These are phyloP conservation scores for Tubosaeta sp. DNA, from an alignment of 768 basidiomycete genomes.

Conservation along the genomic window DNA sequence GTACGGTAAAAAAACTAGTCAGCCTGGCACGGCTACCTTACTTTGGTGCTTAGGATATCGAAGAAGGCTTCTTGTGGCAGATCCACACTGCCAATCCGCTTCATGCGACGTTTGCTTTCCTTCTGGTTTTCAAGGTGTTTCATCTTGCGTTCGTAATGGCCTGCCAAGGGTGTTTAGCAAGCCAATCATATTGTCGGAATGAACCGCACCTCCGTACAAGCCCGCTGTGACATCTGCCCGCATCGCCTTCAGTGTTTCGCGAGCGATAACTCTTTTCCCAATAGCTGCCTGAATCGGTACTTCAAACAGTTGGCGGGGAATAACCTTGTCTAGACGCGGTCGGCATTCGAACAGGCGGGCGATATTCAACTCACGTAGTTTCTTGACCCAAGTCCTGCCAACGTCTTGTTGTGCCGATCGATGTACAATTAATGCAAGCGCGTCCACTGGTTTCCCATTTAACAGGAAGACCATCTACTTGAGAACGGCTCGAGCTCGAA, in stretches of 20 bases:
- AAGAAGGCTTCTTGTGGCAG: conserved; percentile 97
- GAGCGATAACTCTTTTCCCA: conserved; percentile 81
- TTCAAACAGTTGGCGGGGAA: conserved; percentile 90
- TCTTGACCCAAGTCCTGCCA: conserved; percentile 84
- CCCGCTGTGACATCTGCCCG: conserved; percentile 93
- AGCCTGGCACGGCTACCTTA: conserved; percentile 12
- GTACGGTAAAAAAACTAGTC: not conserved
- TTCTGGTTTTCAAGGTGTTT: conserved; percentile 88
- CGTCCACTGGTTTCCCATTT: conserved; percentile 88
- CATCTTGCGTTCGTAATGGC: conserved; percentile 92
- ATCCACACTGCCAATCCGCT: conserved; percentile 81
- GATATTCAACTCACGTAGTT: conserved; percentile 61
- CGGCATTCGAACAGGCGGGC: not conserved
- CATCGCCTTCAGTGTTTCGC: conserved; percentile 82
- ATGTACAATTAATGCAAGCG: conserved; percentile 89
- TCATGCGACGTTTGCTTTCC: conserved; percentile 87
- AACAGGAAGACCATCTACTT: conserved; percentile 84
- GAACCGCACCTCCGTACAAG: conserved; percentile 71
- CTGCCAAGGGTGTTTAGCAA: conserved; percentile 28
- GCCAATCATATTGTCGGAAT: not conserved
- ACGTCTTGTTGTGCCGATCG: conserved; percentile 69
- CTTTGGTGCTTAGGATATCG: conserved; percentile 71
- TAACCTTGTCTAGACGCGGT: conserved; percentile 66
- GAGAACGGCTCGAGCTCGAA: not conserved
- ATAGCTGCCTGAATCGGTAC: conserved; percentile 93